Percentiles rank a stretch among this genome's conserved stretches.
phyloP scores from a whole-genome alignment of 768 basidiomycete genomes.

The Heimioporus sp. region DNA sequence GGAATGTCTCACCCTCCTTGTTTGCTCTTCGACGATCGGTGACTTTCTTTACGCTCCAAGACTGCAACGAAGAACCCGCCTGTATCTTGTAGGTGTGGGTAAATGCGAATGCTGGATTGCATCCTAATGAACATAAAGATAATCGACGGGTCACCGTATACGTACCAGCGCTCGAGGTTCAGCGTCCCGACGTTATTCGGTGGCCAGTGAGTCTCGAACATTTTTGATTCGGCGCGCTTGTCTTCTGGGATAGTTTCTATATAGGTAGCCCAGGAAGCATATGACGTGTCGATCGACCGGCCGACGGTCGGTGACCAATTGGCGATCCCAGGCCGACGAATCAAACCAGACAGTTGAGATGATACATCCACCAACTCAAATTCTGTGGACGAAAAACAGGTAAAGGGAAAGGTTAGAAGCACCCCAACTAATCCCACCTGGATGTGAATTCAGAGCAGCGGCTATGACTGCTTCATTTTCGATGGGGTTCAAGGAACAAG shows the following conservation, averaged over 20 bases:
- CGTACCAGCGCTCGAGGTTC: conserved; percentile 73
- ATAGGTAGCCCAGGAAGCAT: conserved; percentile 62
- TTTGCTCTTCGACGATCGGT: conserved; percentile 1
- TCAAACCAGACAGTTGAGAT: conserved; percentile 63
- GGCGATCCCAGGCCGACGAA: conserved; percentile 71
- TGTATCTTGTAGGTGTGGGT: conserved; percentile 94
- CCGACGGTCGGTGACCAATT: conserved; percentile 76
- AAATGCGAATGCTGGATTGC: conserved; percentile 70
- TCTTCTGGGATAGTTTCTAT: conserved; percentile 47
- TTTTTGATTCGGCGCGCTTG: conserved; percentile 52
- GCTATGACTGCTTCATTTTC: conserved; percentile 97
- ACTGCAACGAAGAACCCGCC: conserved; percentile 99
- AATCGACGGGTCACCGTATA: background rate
- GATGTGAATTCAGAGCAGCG: conserved; percentile 69
- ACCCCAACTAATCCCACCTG: conserved; percentile 42
- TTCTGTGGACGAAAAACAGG: conserved; percentile 35
- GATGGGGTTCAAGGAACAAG: conserved; percentile 93
- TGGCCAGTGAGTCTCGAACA: conserved; percentile 80
- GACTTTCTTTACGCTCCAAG: conserved; percentile 48
- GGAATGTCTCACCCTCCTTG: conserved; percentile 13
- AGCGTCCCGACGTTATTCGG: conserved; percentile 58
- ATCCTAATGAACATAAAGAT: background rate
- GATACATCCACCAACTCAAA: conserved; percentile 83
- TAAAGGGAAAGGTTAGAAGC: background rate
- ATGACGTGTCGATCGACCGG: conserved; percentile 46